Conservation (phyloP, 805 yeast species). For the Diddensiella santjacobensis region DNA sequence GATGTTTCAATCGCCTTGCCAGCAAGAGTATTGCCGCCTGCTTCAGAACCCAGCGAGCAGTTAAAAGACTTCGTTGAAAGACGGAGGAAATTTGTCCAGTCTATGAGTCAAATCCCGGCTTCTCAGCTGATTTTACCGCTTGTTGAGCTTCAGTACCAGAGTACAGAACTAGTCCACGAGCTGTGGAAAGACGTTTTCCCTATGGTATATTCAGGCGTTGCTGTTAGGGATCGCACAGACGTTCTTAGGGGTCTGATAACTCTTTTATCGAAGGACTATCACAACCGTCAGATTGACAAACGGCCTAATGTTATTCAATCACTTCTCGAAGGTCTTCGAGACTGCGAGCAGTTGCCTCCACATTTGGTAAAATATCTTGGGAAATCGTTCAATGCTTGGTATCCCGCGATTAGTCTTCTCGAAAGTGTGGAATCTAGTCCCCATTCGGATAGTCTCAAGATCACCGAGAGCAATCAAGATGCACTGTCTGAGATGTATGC, state of each 20-base stretch:
- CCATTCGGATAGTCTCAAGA: constrained; percentile 62
- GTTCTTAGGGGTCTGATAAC: constrained; percentile 78
- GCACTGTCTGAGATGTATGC: constrained; percentile 88
- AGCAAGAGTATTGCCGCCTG: not conserved
- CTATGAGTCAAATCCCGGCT: constrained; percentile 41
- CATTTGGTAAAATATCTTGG: constrained; percentile 88
- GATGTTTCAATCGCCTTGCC: constrained; percentile 9
- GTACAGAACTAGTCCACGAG: constrained; percentile 70
- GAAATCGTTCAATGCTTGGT: constrained; percentile 85
- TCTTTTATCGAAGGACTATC: constrained; percentile 84
- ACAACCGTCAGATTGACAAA: constrained; percentile 80
- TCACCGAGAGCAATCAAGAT: constrained; percentile 81
- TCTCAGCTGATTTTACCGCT: constrained; percentile 65
- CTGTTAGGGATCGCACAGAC: constrained; percentile 76
- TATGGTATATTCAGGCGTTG: constrained; percentile 66
- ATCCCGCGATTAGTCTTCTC: constrained; percentile 76
- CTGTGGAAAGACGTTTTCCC: constrained; percentile 88
- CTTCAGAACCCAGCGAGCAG: constrained; percentile 27
- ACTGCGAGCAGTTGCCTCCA: constrained; percentile 84
- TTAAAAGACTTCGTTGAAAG: constrained; percentile 32
- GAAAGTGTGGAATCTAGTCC: constrained; percentile 65
- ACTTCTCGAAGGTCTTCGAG: constrained; percentile 75
- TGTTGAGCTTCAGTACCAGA: constrained; percentile 75
- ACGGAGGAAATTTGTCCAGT: constrained; percentile 31
- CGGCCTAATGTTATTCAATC: constrained; percentile 86